A percentile compares a stretch with the other conserved stretches of the same genome.
Conservation (phyloP, 2,329 filamentous ascomycete genomes). For the Septoria linicola region DNA sequence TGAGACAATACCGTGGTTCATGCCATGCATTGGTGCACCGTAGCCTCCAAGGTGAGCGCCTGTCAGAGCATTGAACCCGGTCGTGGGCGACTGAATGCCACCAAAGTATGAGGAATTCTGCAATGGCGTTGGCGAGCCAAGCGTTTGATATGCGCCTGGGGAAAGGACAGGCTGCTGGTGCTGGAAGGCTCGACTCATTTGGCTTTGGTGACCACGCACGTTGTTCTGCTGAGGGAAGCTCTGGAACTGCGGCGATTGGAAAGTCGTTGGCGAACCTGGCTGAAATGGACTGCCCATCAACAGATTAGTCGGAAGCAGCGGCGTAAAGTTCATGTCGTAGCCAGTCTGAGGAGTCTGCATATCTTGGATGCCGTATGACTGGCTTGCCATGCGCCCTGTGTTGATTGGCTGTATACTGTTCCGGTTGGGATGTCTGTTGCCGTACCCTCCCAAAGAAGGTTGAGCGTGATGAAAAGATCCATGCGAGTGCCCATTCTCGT, state of each 20-base stretch:
- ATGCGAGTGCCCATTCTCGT: slow-evolving; percentile 88
- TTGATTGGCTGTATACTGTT: slow-evolving; percentile 82
- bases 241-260: slow-evolving; percentile 88
- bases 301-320: slow-evolving; percentile 88
- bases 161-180: slow-evolving; percentile 66
- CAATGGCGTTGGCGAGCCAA: slow-evolving; percentile 83
- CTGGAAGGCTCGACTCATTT: slow-evolving; percentile 69
- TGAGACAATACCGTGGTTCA: slow-evolving; percentile 76
- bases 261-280: slow-evolving; percentile 85
- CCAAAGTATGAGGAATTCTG: slow-evolving; percentile 77
- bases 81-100: slow-evolving; percentile 81
- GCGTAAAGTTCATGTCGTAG: slow-evolving; percentile 98
- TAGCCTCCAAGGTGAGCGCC: slow-evolving; percentile 39
- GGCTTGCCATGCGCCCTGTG: slow-evolving; percentile 61
- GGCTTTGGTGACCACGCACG: slow-evolving; percentile 49
- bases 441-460: slow-evolving; percentile 69
- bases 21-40: slow-evolving; percentile 55
- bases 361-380: slow-evolving; percentile 52
- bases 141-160: slow-evolving; percentile 76
- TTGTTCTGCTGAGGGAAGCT: slow-evolving; percentile 68
- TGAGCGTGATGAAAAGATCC: slow-evolving; percentile 86
- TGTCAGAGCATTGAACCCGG: slow-evolving; percentile 65
- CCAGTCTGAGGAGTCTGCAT: slow-evolving; percentile 83
- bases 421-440: slow-evolving; percentile 80
- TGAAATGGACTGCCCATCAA: slow-evolving; percentile 96